These are phyloP conservation scores for Rhodotorula sp. DNA, from an alignment of 1,284 basidiomycete genomes.

Conservation along the genomic window DNA sequence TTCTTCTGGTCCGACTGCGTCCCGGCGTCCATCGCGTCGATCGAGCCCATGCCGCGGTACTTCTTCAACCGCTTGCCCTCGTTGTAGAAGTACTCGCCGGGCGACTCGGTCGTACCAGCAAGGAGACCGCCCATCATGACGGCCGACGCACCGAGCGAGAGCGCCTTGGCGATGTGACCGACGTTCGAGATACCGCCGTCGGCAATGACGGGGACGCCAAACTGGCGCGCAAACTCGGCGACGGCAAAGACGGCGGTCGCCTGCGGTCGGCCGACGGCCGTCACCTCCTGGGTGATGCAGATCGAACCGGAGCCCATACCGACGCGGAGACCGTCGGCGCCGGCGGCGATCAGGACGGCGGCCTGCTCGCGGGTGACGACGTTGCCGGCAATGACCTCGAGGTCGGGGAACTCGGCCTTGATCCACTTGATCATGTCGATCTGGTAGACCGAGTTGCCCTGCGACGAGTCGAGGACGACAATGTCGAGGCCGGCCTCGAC, in stretches of 20 bases:
- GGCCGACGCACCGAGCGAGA: conserved; percentile 86
- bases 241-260: conserved; percentile 95
- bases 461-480: conserved; percentile 90
- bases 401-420: conserved; percentile 75
- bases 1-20: conserved; percentile 56
- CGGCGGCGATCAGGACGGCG: conserved; percentile 86
- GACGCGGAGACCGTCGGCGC: conserved; percentile 88
- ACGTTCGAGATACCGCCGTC: conserved; percentile 96
- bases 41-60: conserved; percentile 96
- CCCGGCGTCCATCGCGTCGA: conserved; percentile 83
- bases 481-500: conserved; percentile 95
- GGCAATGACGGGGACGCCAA: conserved; percentile 97
- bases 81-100: conserved; percentile 90
- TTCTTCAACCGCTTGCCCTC: conserved; percentile 98
- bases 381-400: conserved; percentile 95
- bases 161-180: conserved; percentile 95
- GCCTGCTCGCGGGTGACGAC: conserved; percentile 98
- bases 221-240: conserved; percentile 85
- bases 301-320: conserved; percentile 99
- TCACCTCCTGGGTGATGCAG: conserved; percentile 99
- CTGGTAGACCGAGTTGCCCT: conserved; percentile 93
- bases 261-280: conserved; percentile 98
- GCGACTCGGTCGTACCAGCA: conserved; percentile 94
- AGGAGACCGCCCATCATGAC: conserved; percentile 99
- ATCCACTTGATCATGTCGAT: conserved; percentile 95